These are phyloP conservation scores for Sarcodon aspratus DNA, from an alignment of 768 basidiomycete genomes.

Conservation along the genomic window DNA sequence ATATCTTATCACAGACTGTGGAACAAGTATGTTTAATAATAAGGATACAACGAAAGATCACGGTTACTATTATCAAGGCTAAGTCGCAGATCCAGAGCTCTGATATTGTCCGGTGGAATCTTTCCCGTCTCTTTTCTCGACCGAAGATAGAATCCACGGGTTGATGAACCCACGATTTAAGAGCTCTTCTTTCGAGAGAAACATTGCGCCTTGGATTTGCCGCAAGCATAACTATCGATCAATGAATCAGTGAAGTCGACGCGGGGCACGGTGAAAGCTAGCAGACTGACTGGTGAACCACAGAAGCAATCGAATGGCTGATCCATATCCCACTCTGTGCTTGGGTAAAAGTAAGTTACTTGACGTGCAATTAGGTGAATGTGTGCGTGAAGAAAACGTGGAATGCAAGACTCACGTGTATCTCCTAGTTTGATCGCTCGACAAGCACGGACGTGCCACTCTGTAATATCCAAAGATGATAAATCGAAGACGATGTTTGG, in stretches of 20 bases:
- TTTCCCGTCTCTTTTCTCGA: not conserved
- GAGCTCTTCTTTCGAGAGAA: not conserved
- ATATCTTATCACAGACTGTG: too few relatives aligned
- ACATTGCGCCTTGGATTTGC: not conserved
- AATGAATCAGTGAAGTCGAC: not conserved
- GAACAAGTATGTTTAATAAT: too few relatives aligned
- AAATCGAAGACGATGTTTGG: constrained; percentile 48
- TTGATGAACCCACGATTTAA: not conserved
- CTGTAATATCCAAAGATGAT: constrained; percentile 22
- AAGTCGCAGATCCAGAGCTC: too few relatives aligned
- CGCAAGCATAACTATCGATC: not conserved
- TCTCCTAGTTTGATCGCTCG: constrained; percentile 26
- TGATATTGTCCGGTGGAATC: too few relatives aligned
- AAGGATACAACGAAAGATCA: too few relatives aligned
- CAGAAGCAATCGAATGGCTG: constrained; percentile 49
- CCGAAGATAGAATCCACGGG: not conserved
- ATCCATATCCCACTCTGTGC: constrained; percentile 62
- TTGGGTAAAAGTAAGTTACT: constrained; percentile 56
- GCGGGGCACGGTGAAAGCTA: not conserved
- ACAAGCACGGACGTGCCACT: constrained; percentile 40
- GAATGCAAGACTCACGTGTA: constrained; percentile 23
- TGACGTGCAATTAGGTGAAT: constrained; percentile 2
- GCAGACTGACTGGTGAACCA: constrained; percentile 22
- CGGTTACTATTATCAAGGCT: too few relatives aligned
- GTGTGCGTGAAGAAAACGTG: constrained; percentile 9